Percentiles rank a stretch among this genome's conserved stretches.
Conservation (phyloP, 345 rosid species). For the Bruguiera sexangula region DNA sequence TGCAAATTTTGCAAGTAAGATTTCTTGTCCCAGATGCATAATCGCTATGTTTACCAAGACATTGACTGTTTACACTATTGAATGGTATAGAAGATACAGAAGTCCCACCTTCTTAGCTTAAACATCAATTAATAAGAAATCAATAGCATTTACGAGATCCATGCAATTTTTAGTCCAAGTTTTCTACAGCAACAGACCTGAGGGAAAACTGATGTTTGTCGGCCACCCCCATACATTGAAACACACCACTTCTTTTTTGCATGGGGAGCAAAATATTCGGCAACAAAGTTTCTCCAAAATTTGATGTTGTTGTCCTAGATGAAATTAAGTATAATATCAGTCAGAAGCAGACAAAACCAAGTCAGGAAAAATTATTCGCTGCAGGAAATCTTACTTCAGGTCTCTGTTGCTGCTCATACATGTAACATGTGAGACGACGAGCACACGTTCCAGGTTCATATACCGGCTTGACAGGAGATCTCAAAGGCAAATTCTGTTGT, state of each 20-base stretch:
- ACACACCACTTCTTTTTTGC: constrained; percentile 99
- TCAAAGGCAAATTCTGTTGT: constrained; percentile 71
- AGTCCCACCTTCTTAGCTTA: background rate
- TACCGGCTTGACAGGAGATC: constrained; percentile 65
- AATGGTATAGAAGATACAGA: background rate
- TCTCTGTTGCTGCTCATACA: constrained; percentile 91
- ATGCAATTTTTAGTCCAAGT: background rate
- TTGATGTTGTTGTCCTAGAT: constrained; percentile 92
- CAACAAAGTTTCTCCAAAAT: constrained; percentile 96
- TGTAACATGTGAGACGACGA: constrained; percentile 80
- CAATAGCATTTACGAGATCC: background rate
- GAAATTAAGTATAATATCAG: constrained; percentile 23
- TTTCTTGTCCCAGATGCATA: background rate
- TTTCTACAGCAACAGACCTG: constrained; percentile 58
- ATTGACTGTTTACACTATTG: no score
- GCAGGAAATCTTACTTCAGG: constrained; percentile 65
- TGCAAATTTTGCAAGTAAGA: constrained; percentile 34
- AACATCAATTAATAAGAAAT: background rate
- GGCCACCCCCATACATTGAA: constrained; percentile 96
- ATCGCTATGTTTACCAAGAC: no score
- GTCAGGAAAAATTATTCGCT: constrained; percentile 1
- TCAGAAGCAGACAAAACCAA: constrained; percentile 11
- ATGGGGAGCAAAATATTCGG: constrained; percentile 85
- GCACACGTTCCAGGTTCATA: constrained; percentile 99
- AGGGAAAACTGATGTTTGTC: constrained; percentile 89